phyloP scores from a whole-genome alignment of 441 rosid genomes.

The Breynia disticha region DNA sequence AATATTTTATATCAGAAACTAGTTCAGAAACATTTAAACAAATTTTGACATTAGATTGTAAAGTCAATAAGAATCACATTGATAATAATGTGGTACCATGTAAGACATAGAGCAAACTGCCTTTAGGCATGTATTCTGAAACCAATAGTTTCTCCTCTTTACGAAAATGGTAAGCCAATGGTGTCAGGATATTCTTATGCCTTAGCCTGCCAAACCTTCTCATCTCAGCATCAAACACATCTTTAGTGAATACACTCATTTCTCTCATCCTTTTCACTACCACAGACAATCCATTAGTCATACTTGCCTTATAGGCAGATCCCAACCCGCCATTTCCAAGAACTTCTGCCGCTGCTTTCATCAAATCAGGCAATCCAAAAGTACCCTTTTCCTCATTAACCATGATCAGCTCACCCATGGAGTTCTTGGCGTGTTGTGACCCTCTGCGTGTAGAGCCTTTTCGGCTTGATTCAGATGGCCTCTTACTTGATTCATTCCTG shows the following conservation, averaged over 20 bases:
- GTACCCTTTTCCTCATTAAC: constrained; percentile 58
- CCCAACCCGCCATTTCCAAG: constrained; percentile 82
- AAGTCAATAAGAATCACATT: neutral
- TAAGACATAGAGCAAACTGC: constrained; percentile 63
- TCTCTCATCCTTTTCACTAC: constrained; percentile 85
- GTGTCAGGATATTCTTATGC: constrained; percentile 57
- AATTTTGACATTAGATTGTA: neutral
- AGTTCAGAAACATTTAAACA: neutral
- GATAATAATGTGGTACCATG: constrained; percentile 42
- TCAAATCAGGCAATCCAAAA: constrained; percentile 72
- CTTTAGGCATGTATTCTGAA: constrained; percentile 60
- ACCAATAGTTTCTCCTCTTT: constrained; percentile 76
- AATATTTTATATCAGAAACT: neutral
- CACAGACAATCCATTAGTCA: constrained; percentile 56
- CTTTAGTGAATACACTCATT: constrained; percentile 54
- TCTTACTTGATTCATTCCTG: constrained; percentile 9
- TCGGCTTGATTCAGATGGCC: constrained; percentile 16
- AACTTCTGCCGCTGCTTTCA: constrained; percentile 92
- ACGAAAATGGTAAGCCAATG: constrained; percentile 71
- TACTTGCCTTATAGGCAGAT: constrained; percentile 71
- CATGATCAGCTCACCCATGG: constrained; percentile 51
- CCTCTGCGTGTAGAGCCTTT: constrained; percentile 22
- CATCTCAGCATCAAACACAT: constrained; percentile 56
- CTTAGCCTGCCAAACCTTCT: constrained; percentile 43
- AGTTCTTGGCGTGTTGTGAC: constrained; percentile 17